Percentiles rank a stretch among this genome's conserved stretches.
Evolutionary conservation across 164 flowering plant species (phyloP).

Genomic region (Piper longum): DNA sequence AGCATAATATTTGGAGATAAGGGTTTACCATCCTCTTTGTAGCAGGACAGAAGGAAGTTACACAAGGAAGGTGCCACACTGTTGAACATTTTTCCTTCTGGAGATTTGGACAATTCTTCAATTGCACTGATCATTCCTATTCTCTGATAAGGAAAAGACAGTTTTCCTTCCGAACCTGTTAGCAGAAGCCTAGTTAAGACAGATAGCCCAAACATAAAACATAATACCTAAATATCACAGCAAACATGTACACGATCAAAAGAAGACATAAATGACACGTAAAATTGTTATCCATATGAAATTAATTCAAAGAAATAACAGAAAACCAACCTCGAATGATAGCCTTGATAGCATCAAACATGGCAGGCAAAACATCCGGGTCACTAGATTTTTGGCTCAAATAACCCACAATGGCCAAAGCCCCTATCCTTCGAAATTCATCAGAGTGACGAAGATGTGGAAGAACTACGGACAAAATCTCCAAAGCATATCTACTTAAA

Average conservation of each 20-base stretch:
- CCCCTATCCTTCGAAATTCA: slow-evolving; percentile 61
- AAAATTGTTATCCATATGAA: too few relatives aligned
- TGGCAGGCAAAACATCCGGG: slow-evolving; percentile 74
- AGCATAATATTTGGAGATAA: not conserved
- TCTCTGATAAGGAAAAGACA: slow-evolving; percentile 83
- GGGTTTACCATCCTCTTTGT: slow-evolving; percentile 78
- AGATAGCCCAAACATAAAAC: too few relatives aligned
- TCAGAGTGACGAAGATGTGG: slow-evolving; percentile 89
- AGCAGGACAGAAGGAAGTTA: slow-evolving; percentile 48
- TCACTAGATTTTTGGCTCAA: slow-evolving; percentile 81
- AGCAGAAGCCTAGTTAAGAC: not conserved
- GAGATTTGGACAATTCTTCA: slow-evolving; percentile 66
- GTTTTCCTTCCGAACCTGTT: slow-evolving; percentile 96
- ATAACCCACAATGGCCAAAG: slow-evolving; percentile 50
- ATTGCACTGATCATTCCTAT: slow-evolving; percentile 78
- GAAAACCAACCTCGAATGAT: slow-evolving; percentile 64
- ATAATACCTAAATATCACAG: not conserved
- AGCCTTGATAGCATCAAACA: slow-evolving; percentile 61
- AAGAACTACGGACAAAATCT: slow-evolving; percentile 59
- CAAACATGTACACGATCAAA: not conserved
- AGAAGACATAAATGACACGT: not conserved
- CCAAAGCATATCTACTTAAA: slow-evolving; percentile 82
- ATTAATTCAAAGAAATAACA: not conserved
- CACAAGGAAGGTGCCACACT: slow-evolving; percentile 43
- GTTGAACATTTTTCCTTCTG: slow-evolving; percentile 57